These are phyloP conservation scores for Metschnikowia drakensbergensis DNA, from an alignment of 805 yeast genomes.

Conservation along the genomic window DNA sequence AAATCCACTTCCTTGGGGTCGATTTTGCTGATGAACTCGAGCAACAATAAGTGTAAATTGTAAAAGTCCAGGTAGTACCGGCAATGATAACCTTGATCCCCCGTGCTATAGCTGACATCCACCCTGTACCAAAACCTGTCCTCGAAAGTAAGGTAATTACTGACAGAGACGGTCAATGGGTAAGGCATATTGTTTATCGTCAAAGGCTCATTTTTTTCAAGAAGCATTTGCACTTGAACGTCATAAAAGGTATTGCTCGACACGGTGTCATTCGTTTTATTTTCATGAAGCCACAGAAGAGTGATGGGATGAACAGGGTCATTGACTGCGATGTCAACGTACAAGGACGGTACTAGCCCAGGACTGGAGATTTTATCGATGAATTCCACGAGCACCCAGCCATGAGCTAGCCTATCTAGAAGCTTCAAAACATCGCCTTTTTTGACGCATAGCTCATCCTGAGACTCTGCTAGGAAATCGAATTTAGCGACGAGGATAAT, in stretches of 20 bases:
- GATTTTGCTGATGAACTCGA: constrained; percentile 14
- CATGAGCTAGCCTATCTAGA: constrained; percentile 45
- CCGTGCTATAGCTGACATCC: constrained; percentile 36
- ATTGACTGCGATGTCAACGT: constrained; percentile 45
- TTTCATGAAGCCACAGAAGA: constrained; percentile 31
- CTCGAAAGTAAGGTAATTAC: constrained; percentile 37
- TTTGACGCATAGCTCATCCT: constrained; percentile 42
- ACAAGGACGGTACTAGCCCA: constrained; percentile 52
- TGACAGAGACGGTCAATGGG: constrained; percentile 36
- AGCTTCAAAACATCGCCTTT: constrained; percentile 53
- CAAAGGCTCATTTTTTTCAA: constrained; percentile 18
- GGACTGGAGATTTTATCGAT: constrained; percentile 43
- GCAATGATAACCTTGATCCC: constrained; percentile 38
- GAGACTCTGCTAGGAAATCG: constrained; percentile 41
- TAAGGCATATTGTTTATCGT: constrained; percentile 30
- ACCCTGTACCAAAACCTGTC: constrained; percentile 52
- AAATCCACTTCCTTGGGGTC: constrained; percentile 1
- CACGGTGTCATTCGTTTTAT: constrained; percentile 4
- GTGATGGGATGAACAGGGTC: constrained; percentile 38
- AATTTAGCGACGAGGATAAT: constrained; percentile 46
- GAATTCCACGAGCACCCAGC: constrained; percentile 57
- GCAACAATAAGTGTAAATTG: constrained; percentile 38
- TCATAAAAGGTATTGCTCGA: constrained; percentile 22
- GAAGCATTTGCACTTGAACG: constrained; percentile 23
- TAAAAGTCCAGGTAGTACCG: constrained; percentile 52